phyloP scores from a whole-genome alignment of 1,284 basidiomycete genomes.

The Naganishia liquefaciens region DNA sequence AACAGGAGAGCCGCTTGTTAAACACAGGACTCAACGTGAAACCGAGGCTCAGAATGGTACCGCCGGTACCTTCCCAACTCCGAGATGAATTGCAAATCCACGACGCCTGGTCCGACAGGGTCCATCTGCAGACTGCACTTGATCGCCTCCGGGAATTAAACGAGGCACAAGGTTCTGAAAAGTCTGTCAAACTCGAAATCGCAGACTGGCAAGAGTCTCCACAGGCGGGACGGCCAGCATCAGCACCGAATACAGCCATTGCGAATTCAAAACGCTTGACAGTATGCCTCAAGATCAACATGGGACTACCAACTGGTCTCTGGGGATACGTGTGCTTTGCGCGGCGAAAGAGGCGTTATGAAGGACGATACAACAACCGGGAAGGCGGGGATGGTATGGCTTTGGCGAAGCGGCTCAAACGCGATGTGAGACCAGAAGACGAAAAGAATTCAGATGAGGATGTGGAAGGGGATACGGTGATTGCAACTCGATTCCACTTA shows the following conservation, averaged over 20 bases:
- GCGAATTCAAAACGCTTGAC: neutral
- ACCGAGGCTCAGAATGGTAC: conserved; percentile 14
- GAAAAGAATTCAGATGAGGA: conserved; percentile 5
- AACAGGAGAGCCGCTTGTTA: conserved; percentile 13
- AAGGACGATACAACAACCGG: conserved; percentile 17
- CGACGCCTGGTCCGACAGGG: neutral
- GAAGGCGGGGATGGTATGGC: conserved; percentile 9
- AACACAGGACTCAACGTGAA: conserved; percentile 24
- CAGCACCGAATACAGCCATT: neutral
- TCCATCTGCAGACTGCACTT: conserved; percentile 2
- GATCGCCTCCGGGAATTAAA: conserved; percentile 2
- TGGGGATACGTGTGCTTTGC: conserved; percentile 25
- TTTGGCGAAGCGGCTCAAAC: conserved; percentile 7
- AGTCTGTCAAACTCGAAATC: neutral
- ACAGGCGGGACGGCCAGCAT: neutral
- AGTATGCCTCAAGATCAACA: conserved; percentile 17
- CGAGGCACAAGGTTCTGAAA: neutral
- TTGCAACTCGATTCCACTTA: conserved; percentile 19
- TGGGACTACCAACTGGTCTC: conserved; percentile 16
- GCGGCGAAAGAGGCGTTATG: conserved; percentile 17
- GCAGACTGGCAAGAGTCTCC: conserved; percentile 13
- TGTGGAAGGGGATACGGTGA: conserved; percentile 13
- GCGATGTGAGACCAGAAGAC: too few species aligned
- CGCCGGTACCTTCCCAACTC: neutral
- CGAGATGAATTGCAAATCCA: neutral